Evolutionary conservation across 495 filamentous ascomycete species (phyloP), one percentile per base, ranked within the genome.

Genomic region (Corynascus novoguineensis): DNA sequence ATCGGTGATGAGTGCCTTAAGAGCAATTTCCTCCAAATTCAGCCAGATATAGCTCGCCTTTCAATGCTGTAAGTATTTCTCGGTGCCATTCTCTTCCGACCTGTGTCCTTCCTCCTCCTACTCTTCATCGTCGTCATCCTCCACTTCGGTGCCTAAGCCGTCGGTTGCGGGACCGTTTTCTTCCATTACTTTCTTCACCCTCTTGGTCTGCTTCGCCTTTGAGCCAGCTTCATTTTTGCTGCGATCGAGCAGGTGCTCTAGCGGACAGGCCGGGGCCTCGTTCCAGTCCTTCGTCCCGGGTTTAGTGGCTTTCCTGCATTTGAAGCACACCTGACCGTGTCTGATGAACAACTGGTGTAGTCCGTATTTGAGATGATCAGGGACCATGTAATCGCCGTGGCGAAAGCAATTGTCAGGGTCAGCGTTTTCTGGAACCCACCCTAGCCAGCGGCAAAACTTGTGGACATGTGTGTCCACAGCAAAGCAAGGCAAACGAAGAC

Each of bases 381-480:
- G 92, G 29, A 97, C 83, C 7, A 80, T 78, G 17, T 87, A 83
- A 37, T 98, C 91, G 31, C 86, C 80, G 65, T 98, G 93, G 21
- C 78, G 78, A 68, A 88, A 96, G 0, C 88, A 84, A 15, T 83
- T 82, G 45, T 91, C 80, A 24, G 85, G 77, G 11, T 74, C 86
- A 1, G 83, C 83, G 19, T 81, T 82, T 28, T 72, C 63, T 0
- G 83, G 81, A 11, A 91, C 78, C 93, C 93, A 98, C 14, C 84
- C 82, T 0, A 98, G 81, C 85, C 90, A 96, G 53, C 83, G 85
- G 64, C 83, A 84, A 54, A 96, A 81, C 19, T 89, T 83, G 66
- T 85, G 85, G 58, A 93, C 89, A 61, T 93, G 89, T 0, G 89
- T 95, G 62, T 93, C 89, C 1, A 95, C 89, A 0, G 90, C 89